Conservation (phyloP, 1,284 basidiomycete species). For the Ustilago hordei region DNA sequence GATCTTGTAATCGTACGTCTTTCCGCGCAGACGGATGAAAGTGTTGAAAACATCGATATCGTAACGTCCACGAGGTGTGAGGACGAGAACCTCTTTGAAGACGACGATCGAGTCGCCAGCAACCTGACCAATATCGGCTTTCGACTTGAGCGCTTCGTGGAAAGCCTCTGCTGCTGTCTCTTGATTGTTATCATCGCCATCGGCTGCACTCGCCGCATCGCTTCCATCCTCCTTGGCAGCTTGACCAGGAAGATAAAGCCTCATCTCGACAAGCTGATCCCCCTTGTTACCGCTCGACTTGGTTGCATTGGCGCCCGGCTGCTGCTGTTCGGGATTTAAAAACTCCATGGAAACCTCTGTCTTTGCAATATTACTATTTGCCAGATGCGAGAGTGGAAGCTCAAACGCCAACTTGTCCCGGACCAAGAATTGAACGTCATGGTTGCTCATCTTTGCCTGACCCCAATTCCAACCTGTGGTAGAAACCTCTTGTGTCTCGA, state of each 20-base stretch:
- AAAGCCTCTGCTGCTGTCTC: slow-evolving; percentile 93
- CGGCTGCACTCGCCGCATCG: slow-evolving; percentile 73
- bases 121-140: slow-evolving; percentile 92
- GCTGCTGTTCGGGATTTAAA: slow-evolving; percentile 72
- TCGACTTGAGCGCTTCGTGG: slow-evolving; percentile 95
- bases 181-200: slow-evolving; percentile 72
- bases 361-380: slow-evolving; percentile 97
- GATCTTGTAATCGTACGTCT: slow-evolving; percentile 99
- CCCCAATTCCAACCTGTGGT: slow-evolving; percentile 99
- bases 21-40: slow-evolving; percentile 92
- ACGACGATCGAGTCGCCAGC: slow-evolving; percentile 92
- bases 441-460: slow-evolving; percentile 72
- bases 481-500: slow-evolving; percentile 87
- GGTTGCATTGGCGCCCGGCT: slow-evolving; percentile 59
- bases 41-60: slow-evolving; percentile 98
- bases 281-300: slow-evolving; percentile 57
- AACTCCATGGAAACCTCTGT: slow-evolving; percentile 99
- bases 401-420: slow-evolving; percentile 92
- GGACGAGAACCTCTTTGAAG: slow-evolving; percentile 95
- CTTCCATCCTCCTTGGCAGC: slow-evolving; percentile 71
- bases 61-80: slow-evolving; percentile 93
- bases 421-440: slow-evolving; percentile 93
- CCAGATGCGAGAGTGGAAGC: slow-evolving; percentile 85
- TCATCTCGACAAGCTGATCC: slow-evolving; percentile 90
- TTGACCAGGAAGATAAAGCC: slow-evolving; percentile 93